phyloP scores from a whole-genome alignment of 164 flowering plant species.

The Tetrastigma voinierianum region DNA sequence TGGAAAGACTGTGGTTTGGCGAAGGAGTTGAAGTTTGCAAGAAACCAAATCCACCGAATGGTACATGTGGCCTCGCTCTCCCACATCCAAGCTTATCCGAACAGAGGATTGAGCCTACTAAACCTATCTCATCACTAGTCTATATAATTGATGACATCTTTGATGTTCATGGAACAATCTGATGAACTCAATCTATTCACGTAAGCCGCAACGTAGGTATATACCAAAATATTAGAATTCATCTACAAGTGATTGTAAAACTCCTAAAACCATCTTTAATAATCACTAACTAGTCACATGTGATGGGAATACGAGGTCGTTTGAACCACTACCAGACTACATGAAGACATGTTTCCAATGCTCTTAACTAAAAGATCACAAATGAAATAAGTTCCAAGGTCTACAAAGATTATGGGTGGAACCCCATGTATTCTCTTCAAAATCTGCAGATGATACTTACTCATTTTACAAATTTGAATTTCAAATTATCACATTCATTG shows the following conservation, averaged over 20 bases:
- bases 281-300: too few species aligned
- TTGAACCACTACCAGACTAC: slow-evolving; percentile 19
- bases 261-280: too few species aligned
- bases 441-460: too few species aligned
- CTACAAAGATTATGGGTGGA: slow-evolving; percentile 31
- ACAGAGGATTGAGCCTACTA: slow-evolving; percentile 49
- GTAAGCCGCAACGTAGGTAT: slow-evolving; percentile 37
- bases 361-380: slow-evolving; percentile 25
- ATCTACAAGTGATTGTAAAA: too few species aligned
- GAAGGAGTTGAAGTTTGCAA: slow-evolving; percentile 41
- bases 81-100: slow-evolving; percentile 36
- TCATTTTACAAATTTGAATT: too few species aligned
- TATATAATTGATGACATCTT: slow-evolving; percentile 65
- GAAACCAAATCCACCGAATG: slow-evolving; percentile 63
- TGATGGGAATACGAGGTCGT: slow-evolving; percentile 20
- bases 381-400: slow-evolving; percentile 27
- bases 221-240: neutral
- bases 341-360: slow-evolving; percentile 36
- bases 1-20: slow-evolving; percentile 50
- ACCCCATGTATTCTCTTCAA: slow-evolving; percentile 36
- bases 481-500: too few species aligned
- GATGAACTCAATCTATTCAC: slow-evolving; percentile 59
- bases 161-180: slow-evolving; percentile 49
- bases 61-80: slow-evolving; percentile 38
- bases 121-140: slow-evolving; percentile 44